Conservation (phyloP, 148 eudicot genomes). For the Chenopodium formosanum region DNA sequence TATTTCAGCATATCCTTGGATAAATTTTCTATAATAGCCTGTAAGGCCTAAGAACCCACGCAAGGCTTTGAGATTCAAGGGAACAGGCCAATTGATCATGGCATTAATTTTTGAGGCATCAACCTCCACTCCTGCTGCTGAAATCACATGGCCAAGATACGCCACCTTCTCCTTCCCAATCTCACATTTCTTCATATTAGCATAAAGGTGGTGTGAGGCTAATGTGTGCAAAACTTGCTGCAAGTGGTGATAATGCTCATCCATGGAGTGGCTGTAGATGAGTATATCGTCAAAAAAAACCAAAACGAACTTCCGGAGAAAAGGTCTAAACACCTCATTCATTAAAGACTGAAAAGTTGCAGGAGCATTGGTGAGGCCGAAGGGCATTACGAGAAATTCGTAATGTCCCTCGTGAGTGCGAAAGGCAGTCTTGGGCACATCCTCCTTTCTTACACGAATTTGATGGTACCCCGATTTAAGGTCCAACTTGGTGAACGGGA, state of each 20-base stretch:
- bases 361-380: conserved; percentile 7
- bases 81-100: neutral
- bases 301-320: neutral
- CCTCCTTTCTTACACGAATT: neutral
- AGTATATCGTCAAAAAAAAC: conserved; percentile 10
- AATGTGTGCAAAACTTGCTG: no score
- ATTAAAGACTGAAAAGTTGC: neutral
- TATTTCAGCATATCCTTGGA: neutral
- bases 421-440: neutral
- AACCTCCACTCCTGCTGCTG: neutral
- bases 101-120: neutral
- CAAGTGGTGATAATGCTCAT: neutral
- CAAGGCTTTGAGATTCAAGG: neutral
- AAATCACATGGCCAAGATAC: neutral
- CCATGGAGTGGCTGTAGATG: neutral
- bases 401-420: neutral
- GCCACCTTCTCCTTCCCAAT: neutral
- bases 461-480: neutral
- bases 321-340: neutral
- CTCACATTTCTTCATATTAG: neutral
- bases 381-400: neutral
- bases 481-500: neutral
- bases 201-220: neutral
- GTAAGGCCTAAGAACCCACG: neutral
- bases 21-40: neutral